These are phyloP conservation scores for Phytophthora melonis DNA, from an alignment of 352 stramenopile species.

Conservation along the genomic window DNA sequence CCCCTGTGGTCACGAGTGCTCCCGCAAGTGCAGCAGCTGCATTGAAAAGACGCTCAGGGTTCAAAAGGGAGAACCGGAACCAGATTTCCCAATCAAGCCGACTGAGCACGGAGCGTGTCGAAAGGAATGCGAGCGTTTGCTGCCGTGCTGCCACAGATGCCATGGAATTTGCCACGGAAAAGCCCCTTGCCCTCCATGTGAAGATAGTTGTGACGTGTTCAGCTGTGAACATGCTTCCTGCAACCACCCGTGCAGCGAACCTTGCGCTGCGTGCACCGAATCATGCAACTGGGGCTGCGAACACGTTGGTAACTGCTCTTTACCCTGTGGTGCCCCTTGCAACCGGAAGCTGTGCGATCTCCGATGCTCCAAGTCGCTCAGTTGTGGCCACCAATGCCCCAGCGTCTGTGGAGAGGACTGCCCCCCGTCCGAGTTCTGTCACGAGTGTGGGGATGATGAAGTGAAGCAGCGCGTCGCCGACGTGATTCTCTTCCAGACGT, in stretches of 20 bases:
- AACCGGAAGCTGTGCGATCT: conserved; percentile 52
- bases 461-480: conserved; percentile 59
- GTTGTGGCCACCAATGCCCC: conserved; percentile 80
- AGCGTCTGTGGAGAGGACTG: conserved; percentile 84
- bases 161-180: conserved; percentile 65
- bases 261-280: conserved; percentile 81
- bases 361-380: conserved; percentile 58
- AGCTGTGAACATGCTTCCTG: conserved; percentile 73
- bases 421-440: conserved; percentile 56
- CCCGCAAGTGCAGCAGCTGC: conserved; percentile 45
- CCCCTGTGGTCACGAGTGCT: conserved; percentile 52
- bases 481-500: conserved; percentile 67
- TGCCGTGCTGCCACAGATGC: conserved; percentile 78
- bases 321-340: conserved; percentile 68
- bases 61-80: conserved; percentile 23
- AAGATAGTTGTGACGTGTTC: conserved; percentile 54
- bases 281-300: conserved; percentile 75
- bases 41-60: conserved; percentile 43
- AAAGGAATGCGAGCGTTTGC: conserved; percentile 64
- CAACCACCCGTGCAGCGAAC: conserved; percentile 45
- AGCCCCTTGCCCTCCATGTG: conserved; percentile 65
- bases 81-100: conserved; percentile 42
- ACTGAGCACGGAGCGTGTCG: conserved; percentile 60
- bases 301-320: conserved; percentile 56
- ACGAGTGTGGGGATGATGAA: conserved; percentile 52